Percentiles rank a stretch among this genome's conserved stretches.
Conservation (phyloP, 108 stramenopile genomes). For the Cylindrotheca fusiformis region DNA sequence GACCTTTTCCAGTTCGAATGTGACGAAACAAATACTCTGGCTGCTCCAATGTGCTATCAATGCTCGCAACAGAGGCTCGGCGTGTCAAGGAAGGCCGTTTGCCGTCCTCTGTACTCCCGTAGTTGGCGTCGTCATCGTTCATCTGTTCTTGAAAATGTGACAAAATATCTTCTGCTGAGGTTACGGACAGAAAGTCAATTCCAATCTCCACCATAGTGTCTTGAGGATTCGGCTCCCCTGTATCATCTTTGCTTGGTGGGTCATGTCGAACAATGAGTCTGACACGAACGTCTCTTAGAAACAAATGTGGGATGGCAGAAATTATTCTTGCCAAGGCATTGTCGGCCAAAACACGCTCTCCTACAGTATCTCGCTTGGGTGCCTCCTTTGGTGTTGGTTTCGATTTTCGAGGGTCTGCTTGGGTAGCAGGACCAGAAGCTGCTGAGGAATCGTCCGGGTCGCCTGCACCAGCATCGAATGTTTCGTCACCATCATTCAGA, state of each 20-base stretch:
- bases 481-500: conserved; percentile 3
- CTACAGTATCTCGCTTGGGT: conserved; percentile 42
- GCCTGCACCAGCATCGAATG: conserved; percentile 10
- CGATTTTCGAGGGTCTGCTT: conserved; percentile 1
- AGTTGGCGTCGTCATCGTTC: conserved; percentile 13
- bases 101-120: conserved; percentile 11
- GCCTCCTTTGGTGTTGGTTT: conserved; percentile 17
- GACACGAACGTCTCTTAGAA: conserved; percentile 69
- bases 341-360: conserved; percentile 66
- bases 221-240: conserved; percentile 15
- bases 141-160: conserved; percentile 46
- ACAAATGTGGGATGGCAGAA: conserved; percentile 68
- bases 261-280: conserved; percentile 47
- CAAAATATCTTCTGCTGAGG: conserved; percentile 65
- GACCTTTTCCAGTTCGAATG: conserved; percentile 76
- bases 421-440: conserved; percentile 3
- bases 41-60: conserved; percentile 12
- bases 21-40: conserved; percentile 57
- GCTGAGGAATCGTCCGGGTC: conserved; percentile 11
- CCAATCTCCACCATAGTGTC: conserved; percentile 62
- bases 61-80: background rate
- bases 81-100: background rate
- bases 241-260: conserved; percentile 19
- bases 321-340: conserved; percentile 53
- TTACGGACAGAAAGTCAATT: conserved; percentile 74